Conservation (phyloP, 768 basidiomycete genomes). For the Plicaturopsis crispa region DNA sequence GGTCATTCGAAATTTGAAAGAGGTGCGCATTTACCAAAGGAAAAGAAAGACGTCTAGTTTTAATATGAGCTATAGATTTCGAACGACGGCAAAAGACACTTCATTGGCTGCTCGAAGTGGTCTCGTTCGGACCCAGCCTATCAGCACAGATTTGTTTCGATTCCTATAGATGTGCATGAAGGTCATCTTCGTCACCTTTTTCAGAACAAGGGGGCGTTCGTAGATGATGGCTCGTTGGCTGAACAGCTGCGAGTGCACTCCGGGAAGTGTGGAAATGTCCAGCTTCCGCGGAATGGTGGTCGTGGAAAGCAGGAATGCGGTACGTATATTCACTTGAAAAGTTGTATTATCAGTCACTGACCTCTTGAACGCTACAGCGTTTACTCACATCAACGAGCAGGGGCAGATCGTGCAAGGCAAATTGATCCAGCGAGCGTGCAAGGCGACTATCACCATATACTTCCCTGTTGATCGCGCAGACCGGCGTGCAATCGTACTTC, state of each 20-base stretch:
- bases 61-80: neutral
- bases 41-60: neutral
- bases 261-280: constrained; percentile 2
- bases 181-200: constrained; percentile 3
- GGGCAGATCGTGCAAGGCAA: constrained; percentile 6
- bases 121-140: neutral
- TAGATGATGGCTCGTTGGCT: too few species aligned
- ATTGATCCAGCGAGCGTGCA: constrained; percentile 7
- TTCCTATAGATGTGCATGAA: constrained; percentile 7
- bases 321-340: neutral
- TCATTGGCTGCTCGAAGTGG: constrained; percentile 7
- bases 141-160: constrained; percentile 3
- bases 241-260: too few species aligned
- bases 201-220: constrained; percentile 5
- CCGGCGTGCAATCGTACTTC: constrained; percentile 7
- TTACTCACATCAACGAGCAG: constrained; percentile 8
- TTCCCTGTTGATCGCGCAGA: constrained; percentile 8
- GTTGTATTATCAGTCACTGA: neutral
- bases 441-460: constrained; percentile 7
- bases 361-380: constrained; percentile 4
- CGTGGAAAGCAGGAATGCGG: constrained; percentile 5
- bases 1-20: neutral
- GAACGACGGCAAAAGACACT: constrained; percentile 6
- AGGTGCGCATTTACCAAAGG: neutral
- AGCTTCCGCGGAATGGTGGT: constrained; percentile 2